Percentiles rank a stretch among this genome's conserved stretches.
These are phyloP conservation scores for Candida rishiriensis DNA, from an alignment of 805 yeast species.

Conservation along the genomic window DNA sequence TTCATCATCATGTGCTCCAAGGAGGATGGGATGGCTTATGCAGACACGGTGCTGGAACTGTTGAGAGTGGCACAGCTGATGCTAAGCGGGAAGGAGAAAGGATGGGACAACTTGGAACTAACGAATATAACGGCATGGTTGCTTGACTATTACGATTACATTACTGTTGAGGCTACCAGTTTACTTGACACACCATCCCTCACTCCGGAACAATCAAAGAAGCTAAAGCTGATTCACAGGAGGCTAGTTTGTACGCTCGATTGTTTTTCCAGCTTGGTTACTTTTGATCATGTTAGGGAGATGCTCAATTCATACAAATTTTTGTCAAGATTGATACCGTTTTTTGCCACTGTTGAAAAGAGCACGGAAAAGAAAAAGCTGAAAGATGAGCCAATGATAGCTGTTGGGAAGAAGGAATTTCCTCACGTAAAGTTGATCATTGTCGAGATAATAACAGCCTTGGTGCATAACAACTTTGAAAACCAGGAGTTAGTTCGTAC, in stretches of 20 bases:
- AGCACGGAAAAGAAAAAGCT: constrained; percentile 33
- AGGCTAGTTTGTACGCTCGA: constrained; percentile 32
- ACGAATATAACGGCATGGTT: constrained; percentile 40
- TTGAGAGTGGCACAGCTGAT: constrained; percentile 32
- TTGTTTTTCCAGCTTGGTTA: constrained; percentile 37
- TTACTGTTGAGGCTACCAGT: constrained; percentile 13
- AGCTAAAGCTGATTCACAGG: constrained; percentile 13
- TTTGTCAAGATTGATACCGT: constrained; percentile 30
- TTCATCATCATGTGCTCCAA: constrained; percentile 14
- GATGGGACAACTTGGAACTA: constrained; percentile 36
- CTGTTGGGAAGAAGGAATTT: constrained; percentile 33
- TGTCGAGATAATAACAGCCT: constrained; percentile 59
- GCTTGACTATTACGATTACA: constrained; percentile 26
- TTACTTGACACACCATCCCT: constrained; percentile 14
- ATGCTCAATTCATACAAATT: constrained; percentile 38
- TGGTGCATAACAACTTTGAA: constrained; percentile 45
- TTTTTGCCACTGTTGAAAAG: constrained; percentile 39
- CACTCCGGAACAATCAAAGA: background rate
- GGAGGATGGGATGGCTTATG: background rate
- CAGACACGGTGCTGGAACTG: constrained; percentile 10
- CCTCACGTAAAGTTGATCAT: constrained; percentile 65
- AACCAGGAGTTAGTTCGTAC: constrained; percentile 68
- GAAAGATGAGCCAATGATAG: constrained; percentile 23
- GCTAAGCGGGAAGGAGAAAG: constrained; percentile 33
- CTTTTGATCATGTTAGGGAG: constrained; percentile 36